These are phyloP conservation scores for Exophiala lecanii-corni DNA, from an alignment of 2,329 filamentous ascomycete species.

Conservation along the genomic window DNA sequence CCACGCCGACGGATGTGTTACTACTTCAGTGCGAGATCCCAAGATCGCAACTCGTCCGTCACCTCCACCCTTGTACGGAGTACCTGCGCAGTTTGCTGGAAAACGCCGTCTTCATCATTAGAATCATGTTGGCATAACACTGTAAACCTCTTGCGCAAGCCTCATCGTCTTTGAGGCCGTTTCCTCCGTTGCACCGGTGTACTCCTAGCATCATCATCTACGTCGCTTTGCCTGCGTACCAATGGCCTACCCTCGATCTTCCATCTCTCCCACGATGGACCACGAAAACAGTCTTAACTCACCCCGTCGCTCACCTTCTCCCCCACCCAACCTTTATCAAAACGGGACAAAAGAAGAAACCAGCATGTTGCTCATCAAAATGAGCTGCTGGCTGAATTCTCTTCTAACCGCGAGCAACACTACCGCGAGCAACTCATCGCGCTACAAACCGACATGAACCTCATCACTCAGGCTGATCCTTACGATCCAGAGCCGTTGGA, in stretches of 20 bases:
- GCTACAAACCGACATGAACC: constrained; percentile 83
- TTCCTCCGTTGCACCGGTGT: too few species aligned
- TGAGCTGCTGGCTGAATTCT: constrained; percentile 71
- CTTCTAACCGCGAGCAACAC: constrained; percentile 72
- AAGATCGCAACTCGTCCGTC: too few species aligned
- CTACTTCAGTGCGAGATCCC: too few species aligned
- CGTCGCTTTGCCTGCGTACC: too few species aligned
- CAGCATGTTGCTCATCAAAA: constrained; percentile 74
- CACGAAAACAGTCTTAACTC: constrained; percentile 15
- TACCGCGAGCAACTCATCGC: constrained; percentile 88
- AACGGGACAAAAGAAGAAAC: constrained; percentile 85
- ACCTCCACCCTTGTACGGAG: too few species aligned
- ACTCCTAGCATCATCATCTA: too few species aligned
- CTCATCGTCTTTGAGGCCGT: too few species aligned
- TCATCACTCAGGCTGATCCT: constrained; percentile 79
- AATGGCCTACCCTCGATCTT: constrained; percentile 40
- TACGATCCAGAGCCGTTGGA: constrained; percentile 68
- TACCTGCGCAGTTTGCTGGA: too few species aligned
- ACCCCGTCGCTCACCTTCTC: constrained; percentile 24
- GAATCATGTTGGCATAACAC: too few species aligned
- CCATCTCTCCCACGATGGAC: constrained; percentile 31
- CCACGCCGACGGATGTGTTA: too few species aligned
- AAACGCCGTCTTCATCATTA: too few species aligned
- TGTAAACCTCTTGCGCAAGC: too few species aligned
- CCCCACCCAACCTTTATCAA: constrained; percentile 57